phyloP scores from a whole-genome alignment of 2,329 filamentous ascomycete genomes.

The Didymella exigua region DNA sequence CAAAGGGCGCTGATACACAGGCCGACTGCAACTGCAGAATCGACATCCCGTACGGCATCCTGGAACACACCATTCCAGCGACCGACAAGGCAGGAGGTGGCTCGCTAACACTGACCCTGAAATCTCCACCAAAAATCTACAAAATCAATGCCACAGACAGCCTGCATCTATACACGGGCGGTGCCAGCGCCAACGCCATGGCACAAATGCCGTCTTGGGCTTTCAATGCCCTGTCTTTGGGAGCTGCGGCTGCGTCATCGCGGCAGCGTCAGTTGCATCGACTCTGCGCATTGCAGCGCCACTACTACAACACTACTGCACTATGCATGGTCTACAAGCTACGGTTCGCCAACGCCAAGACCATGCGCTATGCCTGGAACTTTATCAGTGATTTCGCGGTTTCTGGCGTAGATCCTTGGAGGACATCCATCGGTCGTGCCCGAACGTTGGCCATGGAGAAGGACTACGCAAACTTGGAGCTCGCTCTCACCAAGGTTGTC shows the following conservation, averaged over 20 bases:
- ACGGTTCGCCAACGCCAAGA: conserved; percentile 24
- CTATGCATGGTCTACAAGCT: conserved; percentile 59
- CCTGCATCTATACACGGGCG: conserved; percentile 29
- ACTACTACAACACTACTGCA: conserved; percentile 50
- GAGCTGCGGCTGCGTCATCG: neutral
- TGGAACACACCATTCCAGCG: conserved; percentile 47
- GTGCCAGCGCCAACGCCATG: conserved; percentile 5
- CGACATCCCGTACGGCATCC: conserved; percentile 52
- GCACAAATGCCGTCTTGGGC: conserved; percentile 2
- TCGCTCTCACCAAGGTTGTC: neutral
- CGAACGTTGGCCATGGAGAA: conserved; percentile 61
- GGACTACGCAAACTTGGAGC: conserved; percentile 47
- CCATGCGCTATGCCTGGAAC: conserved; percentile 43
- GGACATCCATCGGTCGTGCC: conserved; percentile 53
- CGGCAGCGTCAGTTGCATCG: conserved; percentile 29
- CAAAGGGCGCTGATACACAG: neutral
- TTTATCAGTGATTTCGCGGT: conserved; percentile 35
- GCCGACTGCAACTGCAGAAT: conserved; percentile 41
- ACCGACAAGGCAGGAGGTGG: conserved; percentile 23
- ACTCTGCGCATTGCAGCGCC: conserved; percentile 45
- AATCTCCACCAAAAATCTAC: conserved; percentile 50
- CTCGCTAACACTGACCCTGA: conserved; percentile 47
- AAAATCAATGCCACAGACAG: conserved; percentile 23
- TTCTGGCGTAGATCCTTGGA: conserved; percentile 21
- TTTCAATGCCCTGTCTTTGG: conserved; percentile 12